Conservation (phyloP, 2,329 filamentous ascomycete species). For the Colletotrichum sansevieriae region DNA sequence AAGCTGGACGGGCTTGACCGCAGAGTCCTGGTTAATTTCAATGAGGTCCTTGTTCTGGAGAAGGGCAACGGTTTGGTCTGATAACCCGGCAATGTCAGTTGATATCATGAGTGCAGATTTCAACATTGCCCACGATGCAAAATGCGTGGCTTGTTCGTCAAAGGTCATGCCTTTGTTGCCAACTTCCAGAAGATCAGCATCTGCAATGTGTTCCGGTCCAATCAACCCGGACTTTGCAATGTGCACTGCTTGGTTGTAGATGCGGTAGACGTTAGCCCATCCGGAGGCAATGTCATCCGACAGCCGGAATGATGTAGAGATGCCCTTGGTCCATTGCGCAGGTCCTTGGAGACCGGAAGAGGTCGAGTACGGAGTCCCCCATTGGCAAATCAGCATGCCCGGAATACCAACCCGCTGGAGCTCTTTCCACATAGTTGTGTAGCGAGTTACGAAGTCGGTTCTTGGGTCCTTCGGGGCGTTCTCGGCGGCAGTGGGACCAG, state of each 20-base stretch:
- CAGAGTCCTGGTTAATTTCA: neutral
- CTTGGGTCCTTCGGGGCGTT: constrained; percentile 9
- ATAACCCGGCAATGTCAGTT: neutral
- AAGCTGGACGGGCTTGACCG: neutral
- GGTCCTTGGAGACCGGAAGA: constrained; percentile 2
- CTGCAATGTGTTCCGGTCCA: neutral
- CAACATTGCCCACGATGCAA: constrained; percentile 13
- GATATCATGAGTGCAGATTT: constrained; percentile 14
- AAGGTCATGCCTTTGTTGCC: constrained; percentile 18
- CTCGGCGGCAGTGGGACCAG: constrained; percentile 1
- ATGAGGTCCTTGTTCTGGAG: constrained; percentile 12
- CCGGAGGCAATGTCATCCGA: constrained; percentile 18
- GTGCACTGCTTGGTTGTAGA: constrained; percentile 16
- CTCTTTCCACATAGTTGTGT: constrained; percentile 15
- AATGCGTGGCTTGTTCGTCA: constrained; percentile 5
- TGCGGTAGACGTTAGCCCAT: constrained; percentile 9
- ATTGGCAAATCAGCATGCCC: constrained; percentile 8
- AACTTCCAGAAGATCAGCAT: constrained; percentile 9
- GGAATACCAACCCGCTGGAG: neutral
- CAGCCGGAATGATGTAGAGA: constrained; percentile 10
- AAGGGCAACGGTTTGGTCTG: neutral
- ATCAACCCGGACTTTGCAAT: neutral
- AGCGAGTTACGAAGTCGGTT: constrained; percentile 6
- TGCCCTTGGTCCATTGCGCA: constrained; percentile 9
- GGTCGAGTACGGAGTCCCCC: neutral